Conservation (phyloP, 768 basidiomycete species). For the Multifurca ochricompacta region DNA sequence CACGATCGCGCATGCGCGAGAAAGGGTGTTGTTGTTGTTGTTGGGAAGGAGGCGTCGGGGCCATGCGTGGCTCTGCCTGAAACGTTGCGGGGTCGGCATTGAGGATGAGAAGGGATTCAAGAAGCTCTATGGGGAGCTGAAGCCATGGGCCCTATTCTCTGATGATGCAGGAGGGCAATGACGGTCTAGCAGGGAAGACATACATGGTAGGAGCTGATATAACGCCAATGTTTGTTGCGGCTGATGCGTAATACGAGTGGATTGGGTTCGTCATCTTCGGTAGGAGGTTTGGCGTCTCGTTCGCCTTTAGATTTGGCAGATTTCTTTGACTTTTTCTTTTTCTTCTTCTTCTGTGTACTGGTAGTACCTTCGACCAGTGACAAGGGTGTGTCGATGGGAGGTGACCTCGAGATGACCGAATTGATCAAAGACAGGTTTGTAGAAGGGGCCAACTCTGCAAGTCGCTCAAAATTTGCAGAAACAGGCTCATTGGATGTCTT, state of each 20-base stretch:
- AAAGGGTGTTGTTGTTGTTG: conserved; percentile 20
- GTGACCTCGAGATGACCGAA: conserved; percentile 21
- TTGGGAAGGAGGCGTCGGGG: conserved; percentile 33
- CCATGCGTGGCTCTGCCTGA: conserved; percentile 36
- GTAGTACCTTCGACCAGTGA: conserved; percentile 23
- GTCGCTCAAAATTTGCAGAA: neutral
- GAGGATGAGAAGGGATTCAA: conserved; percentile 71
- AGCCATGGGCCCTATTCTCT: conserved; percentile 76
- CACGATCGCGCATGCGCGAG: conserved; percentile 36
- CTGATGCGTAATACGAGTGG: conserved; percentile 76
- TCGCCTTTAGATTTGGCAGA: conserved; percentile 56
- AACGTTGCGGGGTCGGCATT: conserved; percentile 70
- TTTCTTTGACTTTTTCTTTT: conserved; percentile 59
- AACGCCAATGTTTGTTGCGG: conserved; percentile 91
- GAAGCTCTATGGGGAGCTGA: conserved; percentile 76
- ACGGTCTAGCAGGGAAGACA: conserved; percentile 28
- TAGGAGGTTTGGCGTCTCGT: conserved; percentile 32
- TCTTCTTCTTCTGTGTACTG: conserved; percentile 54
- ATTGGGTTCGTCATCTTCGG: conserved; percentile 38
- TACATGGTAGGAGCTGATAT: conserved; percentile 88
- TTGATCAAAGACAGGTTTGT: neutral
- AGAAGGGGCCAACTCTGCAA: neutral
- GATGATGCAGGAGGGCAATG: neutral
- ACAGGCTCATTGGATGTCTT: neutral
- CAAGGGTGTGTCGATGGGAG: conserved; percentile 20